These are phyloP conservation scores for Biscogniauxia sp. DNA, from an alignment of 2,329 filamentous ascomycete genomes.

Conservation along the genomic window DNA sequence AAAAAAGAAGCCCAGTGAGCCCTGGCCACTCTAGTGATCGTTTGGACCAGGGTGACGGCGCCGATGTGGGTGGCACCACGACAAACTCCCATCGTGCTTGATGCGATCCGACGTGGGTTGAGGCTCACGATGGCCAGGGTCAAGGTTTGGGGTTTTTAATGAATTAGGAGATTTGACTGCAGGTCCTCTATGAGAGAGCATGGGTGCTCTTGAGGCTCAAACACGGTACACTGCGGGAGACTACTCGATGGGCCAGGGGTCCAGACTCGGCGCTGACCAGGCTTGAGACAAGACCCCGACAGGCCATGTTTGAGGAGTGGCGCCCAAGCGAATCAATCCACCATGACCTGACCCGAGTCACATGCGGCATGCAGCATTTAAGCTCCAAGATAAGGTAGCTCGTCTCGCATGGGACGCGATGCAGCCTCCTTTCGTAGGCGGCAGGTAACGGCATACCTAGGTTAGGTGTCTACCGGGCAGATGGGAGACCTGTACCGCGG, in stretches of 20 bases:
- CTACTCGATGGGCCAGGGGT: slow-evolving; percentile 13
- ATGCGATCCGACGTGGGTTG: slow-evolving; percentile 1
- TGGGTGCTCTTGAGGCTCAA: slow-evolving; percentile 12
- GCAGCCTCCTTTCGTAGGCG: background rate
- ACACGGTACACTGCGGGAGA: slow-evolving; percentile 4
- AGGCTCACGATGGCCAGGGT: slow-evolving; percentile 4
- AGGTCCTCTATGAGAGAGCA: slow-evolving; percentile 12
- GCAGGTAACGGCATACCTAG: background rate
- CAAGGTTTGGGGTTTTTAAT: slow-evolving; percentile 1
- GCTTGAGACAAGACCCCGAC: slow-evolving; percentile 30
- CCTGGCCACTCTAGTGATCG: background rate
- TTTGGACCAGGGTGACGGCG: slow-evolving; percentile 10
- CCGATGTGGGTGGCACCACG: slow-evolving; percentile 1
- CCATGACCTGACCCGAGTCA: background rate
- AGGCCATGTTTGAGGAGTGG: slow-evolving; percentile 25
- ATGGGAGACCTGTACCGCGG: background rate
- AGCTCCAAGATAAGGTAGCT: background rate
- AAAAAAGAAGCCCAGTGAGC: background rate
- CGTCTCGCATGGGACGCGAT: background rate
- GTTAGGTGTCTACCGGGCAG: background rate
- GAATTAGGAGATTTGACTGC: slow-evolving; percentile 2
- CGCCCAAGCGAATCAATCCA: slow-evolving; percentile 7
- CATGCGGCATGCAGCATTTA: background rate
- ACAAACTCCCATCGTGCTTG: background rate
- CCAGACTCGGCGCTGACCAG: slow-evolving; percentile 16